Evolutionary conservation across 176 grass and related monocot species (phyloP).

Genomic region (Elaeis guineensis): DNA sequence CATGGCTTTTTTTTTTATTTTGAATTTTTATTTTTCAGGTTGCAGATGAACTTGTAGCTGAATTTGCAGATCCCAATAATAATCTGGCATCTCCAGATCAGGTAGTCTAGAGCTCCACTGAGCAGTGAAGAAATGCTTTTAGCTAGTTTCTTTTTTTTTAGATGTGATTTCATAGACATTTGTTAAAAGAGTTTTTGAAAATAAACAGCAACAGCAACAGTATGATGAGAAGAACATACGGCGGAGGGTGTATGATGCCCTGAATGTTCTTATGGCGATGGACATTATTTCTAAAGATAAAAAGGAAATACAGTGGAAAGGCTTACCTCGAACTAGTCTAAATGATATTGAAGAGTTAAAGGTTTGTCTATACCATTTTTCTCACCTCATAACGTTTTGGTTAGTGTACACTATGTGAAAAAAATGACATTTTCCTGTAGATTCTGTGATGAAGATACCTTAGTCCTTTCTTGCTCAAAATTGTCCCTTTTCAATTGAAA

Average conservation of each 20-base stretch:
- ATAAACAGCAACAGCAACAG: constrained; percentile 87
- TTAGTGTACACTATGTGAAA: no score
- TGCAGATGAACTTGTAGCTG: constrained; percentile 93
- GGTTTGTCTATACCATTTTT: constrained; percentile 29
- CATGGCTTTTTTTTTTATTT: constrained; percentile 5
- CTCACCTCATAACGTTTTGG: no score
- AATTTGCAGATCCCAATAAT: constrained; percentile 68
- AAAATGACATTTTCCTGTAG: no score
- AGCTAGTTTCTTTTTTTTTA: constrained; percentile 8
- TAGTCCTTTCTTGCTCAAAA: no score
- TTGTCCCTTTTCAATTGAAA: no score
- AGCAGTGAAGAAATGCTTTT: constrained; percentile 20
- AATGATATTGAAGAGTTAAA: constrained; percentile 88
- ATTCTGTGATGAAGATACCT: no score
- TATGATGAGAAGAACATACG: constrained; percentile 99
- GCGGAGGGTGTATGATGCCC: constrained; percentile 88
- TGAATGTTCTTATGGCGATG: constrained; percentile 98
- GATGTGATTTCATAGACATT: constrained; percentile 23
- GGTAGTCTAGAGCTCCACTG: constrained; percentile 34
- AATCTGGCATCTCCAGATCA: constrained; percentile 71
- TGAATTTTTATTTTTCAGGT: constrained; percentile 47
- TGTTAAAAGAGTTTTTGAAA: not conserved
- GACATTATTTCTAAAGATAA: constrained; percentile 99
- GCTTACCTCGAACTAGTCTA: constrained; percentile 83
- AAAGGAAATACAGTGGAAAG: constrained; percentile 99